Evolutionary conservation across 2,329 filamentous ascomycete genomes (phyloP), one percentile per base, ranked within the genome.

Genomic region (Lasiodiplodia hormozganensis): DNA sequence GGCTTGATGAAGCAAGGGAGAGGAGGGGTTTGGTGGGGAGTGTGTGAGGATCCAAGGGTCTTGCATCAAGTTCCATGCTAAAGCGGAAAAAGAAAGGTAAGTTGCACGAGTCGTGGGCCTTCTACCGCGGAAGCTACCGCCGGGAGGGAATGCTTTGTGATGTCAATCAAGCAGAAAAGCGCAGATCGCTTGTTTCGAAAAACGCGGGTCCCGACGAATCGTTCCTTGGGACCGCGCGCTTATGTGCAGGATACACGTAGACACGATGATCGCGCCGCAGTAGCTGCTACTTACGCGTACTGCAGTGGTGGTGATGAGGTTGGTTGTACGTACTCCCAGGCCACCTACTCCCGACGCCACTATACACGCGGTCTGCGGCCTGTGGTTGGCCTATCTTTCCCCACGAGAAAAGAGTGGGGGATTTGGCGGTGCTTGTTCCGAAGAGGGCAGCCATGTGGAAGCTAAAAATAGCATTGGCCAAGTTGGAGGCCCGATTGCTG

Each of bases 101-200:
- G 43, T 47, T 47, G 18, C 43, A 47, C 43, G 43, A 47, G 43
- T 47, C 21, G 56, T 43, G 56, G 3, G 23, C 18, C 18, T 21
- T 14, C 36, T n/a, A 31, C 6, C 18, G 34, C 54, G 54, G 54
- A n/a, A 40, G 31, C 53, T 56, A 31, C 53, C 53, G 53, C 8
- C 31, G 31, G 31, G 31, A 34, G 31, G 31, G 5, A 34, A 7
- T 34, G 8, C 31, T 34, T 34, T 34, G 25, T 56, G 53, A 56
- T 56, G 53, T 56, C 53, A 36, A 56, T 34, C 31, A 34, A 34
- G 31, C 31, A 34, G 18, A 23, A n/a, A 3, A 16, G 56, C 56
- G 38, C 36, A 47, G 56, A 60, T 60, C 56, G 12, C 56, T 60
- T 18, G 54, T 58, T 58, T 58, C 80, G 74, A 84, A 83, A 76